A percentile compares a stretch with the other conserved stretches of the same genome.
These are phyloP conservation scores for Nevesoporus exiguus DNA, from an alignment of 768 basidiomycete species.

Conservation along the genomic window DNA sequence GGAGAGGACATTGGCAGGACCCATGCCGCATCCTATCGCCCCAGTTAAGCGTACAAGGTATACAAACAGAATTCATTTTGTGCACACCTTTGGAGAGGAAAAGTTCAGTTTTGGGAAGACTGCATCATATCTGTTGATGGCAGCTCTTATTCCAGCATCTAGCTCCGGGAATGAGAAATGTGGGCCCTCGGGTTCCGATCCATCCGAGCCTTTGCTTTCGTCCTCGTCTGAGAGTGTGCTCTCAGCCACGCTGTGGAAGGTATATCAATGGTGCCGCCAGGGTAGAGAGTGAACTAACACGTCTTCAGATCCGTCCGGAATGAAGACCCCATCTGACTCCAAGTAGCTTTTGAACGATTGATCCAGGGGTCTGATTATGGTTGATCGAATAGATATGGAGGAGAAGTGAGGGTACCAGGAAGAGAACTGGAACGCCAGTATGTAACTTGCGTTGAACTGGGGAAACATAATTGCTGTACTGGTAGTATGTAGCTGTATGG, in stretches of 20 bases:
- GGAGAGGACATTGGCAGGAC: conserved; percentile 80
- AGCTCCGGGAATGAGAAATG: conserved; percentile 76
- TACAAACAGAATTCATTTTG: background rate
- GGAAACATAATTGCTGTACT: conserved; percentile 57
- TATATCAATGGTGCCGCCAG: background rate
- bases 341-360: conserved; percentile 67
- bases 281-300: conserved; percentile 43
- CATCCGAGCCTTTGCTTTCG: conserved; percentile 34
- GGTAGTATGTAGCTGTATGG: too few relatives aligned
- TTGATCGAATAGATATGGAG: conserved; percentile 64
- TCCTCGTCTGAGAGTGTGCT: conserved; percentile 62
- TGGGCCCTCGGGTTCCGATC: conserved; percentile 33
- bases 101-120: conserved; percentile 98
- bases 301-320: conserved; percentile 81
- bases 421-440: conserved; percentile 78
- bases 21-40: conserved; percentile 84
- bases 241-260: conserved; percentile 41
- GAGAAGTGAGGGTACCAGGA: conserved; percentile 79
- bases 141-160: conserved; percentile 65
- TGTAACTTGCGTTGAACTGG: conserved; percentile 42
- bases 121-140: conserved; percentile 66
- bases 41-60: background rate
- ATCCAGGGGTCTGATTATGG: conserved; percentile 65
- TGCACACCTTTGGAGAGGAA: conserved; percentile 80
- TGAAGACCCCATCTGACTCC: conserved; percentile 77